These are phyloP conservation scores for Pleurostoma richardsiae DNA, from an alignment of 2,329 filamentous ascomycete species.

Conservation along the genomic window DNA sequence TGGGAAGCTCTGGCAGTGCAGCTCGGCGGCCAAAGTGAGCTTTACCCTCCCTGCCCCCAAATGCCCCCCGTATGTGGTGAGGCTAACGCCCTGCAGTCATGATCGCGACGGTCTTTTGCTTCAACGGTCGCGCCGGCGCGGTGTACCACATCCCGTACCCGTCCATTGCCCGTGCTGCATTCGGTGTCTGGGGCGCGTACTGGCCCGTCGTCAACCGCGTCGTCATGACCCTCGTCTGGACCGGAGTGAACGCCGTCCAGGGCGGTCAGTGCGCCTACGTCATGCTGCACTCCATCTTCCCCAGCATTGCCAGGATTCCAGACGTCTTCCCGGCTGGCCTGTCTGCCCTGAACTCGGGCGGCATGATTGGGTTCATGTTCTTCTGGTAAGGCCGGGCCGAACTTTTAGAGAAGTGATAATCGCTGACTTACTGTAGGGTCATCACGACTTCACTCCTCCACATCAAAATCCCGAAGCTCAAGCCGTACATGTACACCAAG, in stretches of 20 bases:
- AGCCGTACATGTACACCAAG: slow-evolving; percentile 1
- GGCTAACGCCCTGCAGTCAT: slow-evolving; percentile 18
- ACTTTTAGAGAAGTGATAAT: too few relatives aligned
- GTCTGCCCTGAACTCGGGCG: background rate
- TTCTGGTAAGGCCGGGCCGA: background rate
- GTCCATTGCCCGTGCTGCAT: slow-evolving; percentile 26
- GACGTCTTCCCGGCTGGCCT: background rate
- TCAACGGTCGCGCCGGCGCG: slow-evolving; percentile 36
- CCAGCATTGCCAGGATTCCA: background rate
- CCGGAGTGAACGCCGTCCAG: slow-evolving; percentile 11
- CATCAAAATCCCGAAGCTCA: background rate
- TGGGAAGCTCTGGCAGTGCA: background rate
- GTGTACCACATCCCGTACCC: slow-evolving; percentile 37
- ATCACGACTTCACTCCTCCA: background rate
- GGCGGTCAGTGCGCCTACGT: background rate
- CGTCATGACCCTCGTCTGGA: slow-evolving; percentile 33
- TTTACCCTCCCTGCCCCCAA: background rate
- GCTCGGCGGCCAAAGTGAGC: background rate
- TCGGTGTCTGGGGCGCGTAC: slow-evolving; percentile 35
- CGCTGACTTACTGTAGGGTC: background rate
- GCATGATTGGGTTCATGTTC: background rate
- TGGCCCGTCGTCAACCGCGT: slow-evolving; percentile 34
- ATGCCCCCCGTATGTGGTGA: background rate
- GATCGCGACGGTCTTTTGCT: slow-evolving; percentile 33
- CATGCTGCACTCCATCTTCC: slow-evolving; percentile 20